A percentile compares a stretch with the other conserved stretches of the same genome.
phyloP scores from a whole-genome alignment of 2,329 filamentous ascomycete species.

The Pseudogymnoascus sp. region DNA sequence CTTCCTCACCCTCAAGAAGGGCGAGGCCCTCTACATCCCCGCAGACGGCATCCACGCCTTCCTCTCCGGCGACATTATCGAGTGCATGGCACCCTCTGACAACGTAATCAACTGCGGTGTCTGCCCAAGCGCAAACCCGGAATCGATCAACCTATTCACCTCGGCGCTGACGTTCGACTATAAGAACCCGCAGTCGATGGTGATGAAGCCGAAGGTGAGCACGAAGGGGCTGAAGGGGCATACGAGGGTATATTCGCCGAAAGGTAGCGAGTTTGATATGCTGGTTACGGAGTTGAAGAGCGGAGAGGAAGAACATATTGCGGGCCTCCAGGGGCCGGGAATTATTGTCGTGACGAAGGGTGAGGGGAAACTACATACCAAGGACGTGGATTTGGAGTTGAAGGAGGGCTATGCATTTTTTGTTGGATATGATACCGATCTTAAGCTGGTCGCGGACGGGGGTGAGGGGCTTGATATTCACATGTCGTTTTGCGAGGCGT shows the following conservation, averaged over 20 bases:
- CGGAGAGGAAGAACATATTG: constrained; percentile 52
- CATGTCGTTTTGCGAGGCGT: constrained; percentile 17
- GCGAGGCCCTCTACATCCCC: constrained; percentile 86
- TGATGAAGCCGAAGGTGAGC: constrained; percentile 43
- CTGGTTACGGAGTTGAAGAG: constrained; percentile 48
- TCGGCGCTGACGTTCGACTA: constrained; percentile 56
- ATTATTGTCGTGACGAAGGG: constrained; percentile 57
- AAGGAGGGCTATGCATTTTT: constrained; percentile 59
- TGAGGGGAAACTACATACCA: constrained; percentile 45
- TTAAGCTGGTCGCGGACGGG: constrained; percentile 17
- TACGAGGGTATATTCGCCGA: constrained; percentile 56
- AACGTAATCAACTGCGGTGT: constrained; percentile 75
- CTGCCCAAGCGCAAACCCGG: constrained; percentile 57
- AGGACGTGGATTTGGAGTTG: constrained; percentile 44
- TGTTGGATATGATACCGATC: constrained; percentile 35
- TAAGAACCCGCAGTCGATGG: constrained; percentile 48
- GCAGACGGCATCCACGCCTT: constrained; percentile 97
- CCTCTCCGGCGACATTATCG: constrained; percentile 83
- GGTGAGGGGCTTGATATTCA: constrained; percentile 17
- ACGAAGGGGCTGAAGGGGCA: constrained; percentile 48
- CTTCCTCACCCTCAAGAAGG: constrained; percentile 56
- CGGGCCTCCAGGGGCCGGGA: constrained; percentile 49
- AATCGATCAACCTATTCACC: constrained; percentile 56
- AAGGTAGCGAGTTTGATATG: constrained; percentile 66
- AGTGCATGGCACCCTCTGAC: constrained; percentile 98